Evolutionary conservation across 108 stramenopile genomes (phyloP), one percentile per base, ranked within the genome.

Genomic region (Nitzschia palea): DNA sequence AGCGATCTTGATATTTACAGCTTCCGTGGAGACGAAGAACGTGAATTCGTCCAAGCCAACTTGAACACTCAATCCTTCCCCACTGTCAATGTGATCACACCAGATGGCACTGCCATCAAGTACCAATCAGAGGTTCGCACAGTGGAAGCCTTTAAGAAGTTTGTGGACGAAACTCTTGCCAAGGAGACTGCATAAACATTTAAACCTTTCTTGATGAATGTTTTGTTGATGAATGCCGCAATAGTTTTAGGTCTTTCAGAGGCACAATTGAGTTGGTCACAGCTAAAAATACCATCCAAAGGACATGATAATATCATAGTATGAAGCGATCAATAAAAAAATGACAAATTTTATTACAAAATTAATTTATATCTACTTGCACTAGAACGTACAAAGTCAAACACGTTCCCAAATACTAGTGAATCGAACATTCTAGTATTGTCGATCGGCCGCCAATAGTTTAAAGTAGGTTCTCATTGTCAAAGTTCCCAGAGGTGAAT

Each of bases 61-160:
- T 76, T 92, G 74, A 95, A 95, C 83, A 95, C 94, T 32, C 69
- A 87, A 65, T 87, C 88, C 42, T 95, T 95, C 83, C 94, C 94
- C 22, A 95, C 94, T n/a, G 87, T 95, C 61, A 95, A 95, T 70
- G 80, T 91, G 35, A 74, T 95, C 70, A 90, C 85, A 80, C 58
- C 73, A 26, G 89, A 92, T 77, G 94, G 94, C 69, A 84, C 84
- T 65, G 88, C 80, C 30, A 86, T 89, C 75, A 95, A 95, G 82
- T 95, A 95, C 71, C 87, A 95, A 22, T 89, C 87, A 35, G 94
- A 95, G 79, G 87, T 70, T 4, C 89, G 94, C 57, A 81, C 85
- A 20, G 86, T 82, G 36, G 88, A 80, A 15, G 86, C 83, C n/a
- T 72, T 89, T 75, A 81, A 73, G 67, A 63, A 71, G 36, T 89